Conservation (phyloP, 257 asterid genomes). For the Primulina huaijiensis region DNA sequence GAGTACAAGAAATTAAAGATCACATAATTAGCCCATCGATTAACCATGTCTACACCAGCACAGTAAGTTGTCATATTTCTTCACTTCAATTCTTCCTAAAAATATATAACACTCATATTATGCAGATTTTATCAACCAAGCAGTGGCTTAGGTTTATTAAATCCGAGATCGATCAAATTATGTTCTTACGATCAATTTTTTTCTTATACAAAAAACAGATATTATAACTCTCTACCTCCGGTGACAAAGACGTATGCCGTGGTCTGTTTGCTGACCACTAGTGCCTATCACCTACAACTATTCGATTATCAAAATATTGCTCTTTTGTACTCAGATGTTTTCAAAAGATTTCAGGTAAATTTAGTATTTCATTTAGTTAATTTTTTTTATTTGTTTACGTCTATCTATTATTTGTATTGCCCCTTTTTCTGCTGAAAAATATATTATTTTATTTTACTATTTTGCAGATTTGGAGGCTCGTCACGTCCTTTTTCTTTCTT, state of each 20-base stretch:
- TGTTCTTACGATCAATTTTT: not conserved
- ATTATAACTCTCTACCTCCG: conserved; percentile 46
- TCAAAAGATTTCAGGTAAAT: conserved; percentile 41
- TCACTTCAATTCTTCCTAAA: not conserved
- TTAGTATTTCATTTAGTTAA: not conserved
- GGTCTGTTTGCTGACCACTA: conserved; percentile 38
- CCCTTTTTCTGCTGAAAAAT: too few species aligned
- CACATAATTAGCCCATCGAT: not conserved
- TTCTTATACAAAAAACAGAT: conserved; percentile 21
- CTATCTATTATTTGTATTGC: not conserved
- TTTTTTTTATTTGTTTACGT: not conserved
- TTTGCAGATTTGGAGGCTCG: conserved; percentile 54
- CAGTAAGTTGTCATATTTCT: conserved; percentile 23
- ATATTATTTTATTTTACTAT: not conserved
- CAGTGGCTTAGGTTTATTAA: too few species aligned
- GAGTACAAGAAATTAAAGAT: not conserved
- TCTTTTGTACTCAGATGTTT: conserved; percentile 38
- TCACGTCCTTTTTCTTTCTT: conserved; percentile 48
- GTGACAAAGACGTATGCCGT: conserved; percentile 47
- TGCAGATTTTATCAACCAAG: too few species aligned
- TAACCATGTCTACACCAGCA: conserved; percentile 34
- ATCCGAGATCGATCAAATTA: not conserved
- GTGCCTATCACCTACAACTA: conserved; percentile 33
- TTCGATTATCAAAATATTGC: conserved; percentile 26
- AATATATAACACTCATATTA: not conserved